Percentiles rank a stretch among this genome's conserved stretches.
phyloP scores from a whole-genome alignment of 2,329 filamentous ascomycete species.

The Pseudogymnoascus sp. region DNA sequence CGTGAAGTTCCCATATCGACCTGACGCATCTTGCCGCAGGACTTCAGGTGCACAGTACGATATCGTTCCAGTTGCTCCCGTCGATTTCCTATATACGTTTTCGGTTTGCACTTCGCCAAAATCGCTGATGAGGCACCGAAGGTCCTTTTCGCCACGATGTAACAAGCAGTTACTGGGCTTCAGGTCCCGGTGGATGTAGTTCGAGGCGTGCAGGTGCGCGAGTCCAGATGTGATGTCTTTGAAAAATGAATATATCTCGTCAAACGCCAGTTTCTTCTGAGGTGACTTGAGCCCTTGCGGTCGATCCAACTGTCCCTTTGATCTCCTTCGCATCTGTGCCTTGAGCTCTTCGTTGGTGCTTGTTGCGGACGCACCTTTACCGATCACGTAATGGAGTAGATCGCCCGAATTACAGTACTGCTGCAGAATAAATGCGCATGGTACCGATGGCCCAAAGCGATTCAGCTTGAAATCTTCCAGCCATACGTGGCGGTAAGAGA shows the following conservation, averaged over 20 bases:
- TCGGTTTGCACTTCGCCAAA: constrained; percentile 94
- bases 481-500: constrained; percentile 97
- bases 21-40: constrained; percentile 52
- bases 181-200: constrained; percentile 91
- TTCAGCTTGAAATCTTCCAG: constrained; percentile 79
- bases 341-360: constrained; percentile 78
- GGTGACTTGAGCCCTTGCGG: constrained; percentile 27
- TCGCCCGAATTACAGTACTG: constrained; percentile 96
- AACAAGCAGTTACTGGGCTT: constrained; percentile 94
- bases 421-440: constrained; percentile 92
- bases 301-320: constrained; percentile 64
- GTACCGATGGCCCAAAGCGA: constrained; percentile 81
- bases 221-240: constrained; percentile 89
- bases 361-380: constrained; percentile 49
- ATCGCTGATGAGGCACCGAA: constrained; percentile 85
- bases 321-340: constrained; percentile 72
- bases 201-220: constrained; percentile 79
- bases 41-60: constrained; percentile 98
- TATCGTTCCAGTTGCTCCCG: constrained; percentile 89
- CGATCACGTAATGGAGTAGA: constrained; percentile 77
- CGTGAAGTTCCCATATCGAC: constrained; percentile 78
- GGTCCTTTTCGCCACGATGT: constrained; percentile 60
- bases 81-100: constrained; percentile 73
- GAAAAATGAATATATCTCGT: constrained; percentile 96
- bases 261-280: constrained; percentile 50